Conservation (phyloP, 371 early-diverging fungal species). For the Haplosporangium sp. region DNA sequence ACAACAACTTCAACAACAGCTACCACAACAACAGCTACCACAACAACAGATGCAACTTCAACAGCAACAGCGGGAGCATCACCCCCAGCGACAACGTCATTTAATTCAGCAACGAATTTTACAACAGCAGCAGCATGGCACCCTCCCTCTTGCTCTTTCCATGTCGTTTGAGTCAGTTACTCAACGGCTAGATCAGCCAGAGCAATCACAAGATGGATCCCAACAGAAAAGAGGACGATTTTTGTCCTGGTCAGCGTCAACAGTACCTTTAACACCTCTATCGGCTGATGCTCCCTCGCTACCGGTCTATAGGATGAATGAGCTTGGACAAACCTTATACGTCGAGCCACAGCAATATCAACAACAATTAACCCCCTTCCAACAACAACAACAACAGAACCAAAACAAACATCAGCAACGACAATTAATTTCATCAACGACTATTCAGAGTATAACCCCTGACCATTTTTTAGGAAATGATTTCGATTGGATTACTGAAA, state of each 20-base stretch:
- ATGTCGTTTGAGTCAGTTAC: constrained; percentile 11
- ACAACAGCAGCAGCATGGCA: constrained; percentile 22
- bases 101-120: constrained; percentile 16
- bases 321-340: constrained; percentile 15
- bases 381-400: constrained; percentile 4
- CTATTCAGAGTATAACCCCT: constrained; percentile 30
- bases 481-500: constrained; percentile 33
- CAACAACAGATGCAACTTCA: constrained; percentile 12
- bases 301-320: constrained; percentile 11
- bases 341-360: constrained; percentile 25
- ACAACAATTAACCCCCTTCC: constrained; percentile 12
- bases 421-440: constrained; percentile 14
- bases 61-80: constrained; percentile 3
- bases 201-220: background rate
- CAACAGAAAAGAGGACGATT: constrained; percentile 25
- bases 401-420: constrained; percentile 8
- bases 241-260: constrained; percentile 16
- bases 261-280: constrained; percentile 26
- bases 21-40: constrained; percentile 11
- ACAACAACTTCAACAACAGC: constrained; percentile 10
- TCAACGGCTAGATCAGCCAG: constrained; percentile 10
- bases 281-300: constrained; percentile 13
- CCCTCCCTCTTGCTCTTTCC: constrained; percentile 22
- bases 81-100: constrained; percentile 9
- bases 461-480: constrained; percentile 21